phyloP scores from a whole-genome alignment of 257 asterid species.

The Plantago ovata region DNA sequence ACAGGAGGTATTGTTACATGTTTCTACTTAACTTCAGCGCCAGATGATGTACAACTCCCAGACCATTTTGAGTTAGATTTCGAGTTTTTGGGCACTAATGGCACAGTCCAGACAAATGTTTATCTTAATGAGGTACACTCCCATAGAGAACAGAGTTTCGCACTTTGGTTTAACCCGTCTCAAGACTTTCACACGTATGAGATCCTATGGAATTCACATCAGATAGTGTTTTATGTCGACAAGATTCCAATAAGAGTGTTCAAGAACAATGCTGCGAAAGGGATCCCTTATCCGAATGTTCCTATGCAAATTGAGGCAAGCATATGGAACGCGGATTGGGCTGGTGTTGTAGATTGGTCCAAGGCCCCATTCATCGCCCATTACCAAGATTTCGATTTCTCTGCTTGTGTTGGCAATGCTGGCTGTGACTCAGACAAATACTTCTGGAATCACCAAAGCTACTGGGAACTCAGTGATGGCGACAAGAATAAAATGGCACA shows the following conservation, averaged over 20 bases:
- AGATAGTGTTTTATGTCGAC: constrained; percentile 23
- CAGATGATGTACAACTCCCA: constrained; percentile 16
- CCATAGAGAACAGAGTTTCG: constrained; percentile 40
- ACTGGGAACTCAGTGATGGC: not conserved
- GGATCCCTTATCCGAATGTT: constrained; percentile 13
- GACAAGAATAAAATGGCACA: not conserved
- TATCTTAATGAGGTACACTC: constrained; percentile 34
- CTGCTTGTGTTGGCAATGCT: not conserved
- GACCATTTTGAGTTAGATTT: constrained; percentile 33
- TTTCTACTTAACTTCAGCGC: constrained; percentile 32
- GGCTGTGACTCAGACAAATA: not conserved
- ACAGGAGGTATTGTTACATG: constrained; percentile 35
- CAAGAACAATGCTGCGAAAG: constrained; percentile 25
- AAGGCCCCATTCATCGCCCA: not conserved
- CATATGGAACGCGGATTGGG: not conserved
- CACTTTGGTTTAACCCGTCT: constrained; percentile 58
- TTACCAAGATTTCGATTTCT: too few species aligned
- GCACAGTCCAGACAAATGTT: constrained; percentile 46
- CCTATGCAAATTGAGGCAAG: constrained; percentile 34
- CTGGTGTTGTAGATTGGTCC: not conserved
- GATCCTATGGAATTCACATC: constrained; percentile 49
- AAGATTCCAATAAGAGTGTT: constrained; percentile 30
- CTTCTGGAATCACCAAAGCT: not conserved
- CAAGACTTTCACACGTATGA: constrained; percentile 46
- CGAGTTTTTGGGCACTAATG: constrained; percentile 29